Base-by-base conservation (phyloP, 441 rosid genomes). In the Daphne laureola region DNA sequence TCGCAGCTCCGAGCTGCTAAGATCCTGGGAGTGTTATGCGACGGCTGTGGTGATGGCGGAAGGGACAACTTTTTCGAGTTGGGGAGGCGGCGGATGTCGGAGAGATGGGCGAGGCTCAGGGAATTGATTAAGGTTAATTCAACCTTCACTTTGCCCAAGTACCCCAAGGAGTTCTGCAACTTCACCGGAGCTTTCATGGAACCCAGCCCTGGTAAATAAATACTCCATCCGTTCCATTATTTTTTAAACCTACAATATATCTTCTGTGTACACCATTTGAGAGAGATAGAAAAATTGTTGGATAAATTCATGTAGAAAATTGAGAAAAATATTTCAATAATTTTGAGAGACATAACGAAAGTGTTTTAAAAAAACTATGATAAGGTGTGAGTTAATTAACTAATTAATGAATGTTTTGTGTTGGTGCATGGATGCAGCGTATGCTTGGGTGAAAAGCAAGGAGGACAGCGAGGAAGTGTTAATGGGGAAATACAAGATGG, bases 1-100 rank as follows among this genome's bases (percentile, higher is more conserved):
- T 78, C 96, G 42, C 96, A 92, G 63, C 59, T 89, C 11, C 85
- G 97, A 40, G 80, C 92, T 0, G 86, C 91, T 0, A 88, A 71
- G 78, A 75, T 92, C 43, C 68, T 92, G 8, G 76, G 71, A 61
- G 77, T 70, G 14, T 49, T 82, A 1, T 46, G 53, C 7, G 79
- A 84, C 17, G 69, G 55, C 25, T 78, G 81, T 61, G 1, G 81
- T 61, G 1, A 54, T 18, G 36, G 27, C 9, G 70, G 59, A 44
- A 27, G 72, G 0, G 75, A 76, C 2, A 82, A 70, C 43, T 86
- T 92, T 77, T 88, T 88, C 12, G 69, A 67, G 52, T 68, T 72
- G 21, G 72, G 81, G 12, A 77, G 62, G 43, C 35, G 40, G 44
- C 51, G 82, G 60, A 69, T 92, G 91, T 55, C 70, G 40, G 73